Percentiles rank a stretch among this genome's conserved stretches.
Conservation (phyloP, 2,329 filamentous ascomycete genomes). For the Curvularia eragrostidis region DNA sequence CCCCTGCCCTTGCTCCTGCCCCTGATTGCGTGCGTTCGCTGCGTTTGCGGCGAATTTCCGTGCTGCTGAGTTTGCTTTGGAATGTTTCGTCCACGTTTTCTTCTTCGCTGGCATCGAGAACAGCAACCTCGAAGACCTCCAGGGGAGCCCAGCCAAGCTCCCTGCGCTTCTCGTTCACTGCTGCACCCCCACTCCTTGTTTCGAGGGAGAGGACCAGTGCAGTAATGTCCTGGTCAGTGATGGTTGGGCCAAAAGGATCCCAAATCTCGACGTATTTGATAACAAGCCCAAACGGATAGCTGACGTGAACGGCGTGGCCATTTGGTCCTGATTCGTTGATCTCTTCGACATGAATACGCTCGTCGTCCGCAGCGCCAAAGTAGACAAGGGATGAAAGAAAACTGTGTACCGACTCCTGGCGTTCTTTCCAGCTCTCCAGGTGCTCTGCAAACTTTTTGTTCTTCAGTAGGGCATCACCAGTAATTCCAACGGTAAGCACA, state of each 20-base stretch:
- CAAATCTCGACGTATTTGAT: slow-evolving; percentile 85
- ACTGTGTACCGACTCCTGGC: slow-evolving; percentile 71
- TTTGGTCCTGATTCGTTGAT: slow-evolving; percentile 56
- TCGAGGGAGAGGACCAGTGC: slow-evolving; percentile 87
- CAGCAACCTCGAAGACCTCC: slow-evolving; percentile 86
- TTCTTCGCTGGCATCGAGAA: slow-evolving; percentile 73
- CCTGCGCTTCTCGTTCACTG: slow-evolving; percentile 81
- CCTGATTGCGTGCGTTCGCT: slow-evolving; percentile 37
- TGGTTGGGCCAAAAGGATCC: slow-evolving; percentile 89
- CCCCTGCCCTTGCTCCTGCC: slow-evolving; percentile 36
- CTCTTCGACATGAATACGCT: slow-evolving; percentile 53
- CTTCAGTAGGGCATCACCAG: slow-evolving; percentile 81
- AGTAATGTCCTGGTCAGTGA: slow-evolving; percentile 78
- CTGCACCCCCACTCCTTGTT: slow-evolving; percentile 80
- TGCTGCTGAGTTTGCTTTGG: slow-evolving; percentile 88
- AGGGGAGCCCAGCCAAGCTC: slow-evolving; percentile 78
- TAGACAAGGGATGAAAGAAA: slow-evolving; percentile 72
- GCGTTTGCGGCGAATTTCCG: slow-evolving; percentile 69
- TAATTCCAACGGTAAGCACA: slow-evolving; percentile 81
- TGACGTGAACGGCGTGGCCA: slow-evolving; percentile 62
- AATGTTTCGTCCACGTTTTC: slow-evolving; percentile 65
- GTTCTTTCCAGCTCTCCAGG: slow-evolving; percentile 79
- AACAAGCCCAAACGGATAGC: slow-evolving; percentile 67
- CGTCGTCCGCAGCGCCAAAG: slow-evolving; percentile 60
- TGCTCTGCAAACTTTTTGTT: slow-evolving; percentile 88